A percentile compares a stretch with the other conserved stretches of the same genome.
Evolutionary conservation across 768 basidiomycete genomes (phyloP).

Genomic region (Mycena kentingensis): DNA sequence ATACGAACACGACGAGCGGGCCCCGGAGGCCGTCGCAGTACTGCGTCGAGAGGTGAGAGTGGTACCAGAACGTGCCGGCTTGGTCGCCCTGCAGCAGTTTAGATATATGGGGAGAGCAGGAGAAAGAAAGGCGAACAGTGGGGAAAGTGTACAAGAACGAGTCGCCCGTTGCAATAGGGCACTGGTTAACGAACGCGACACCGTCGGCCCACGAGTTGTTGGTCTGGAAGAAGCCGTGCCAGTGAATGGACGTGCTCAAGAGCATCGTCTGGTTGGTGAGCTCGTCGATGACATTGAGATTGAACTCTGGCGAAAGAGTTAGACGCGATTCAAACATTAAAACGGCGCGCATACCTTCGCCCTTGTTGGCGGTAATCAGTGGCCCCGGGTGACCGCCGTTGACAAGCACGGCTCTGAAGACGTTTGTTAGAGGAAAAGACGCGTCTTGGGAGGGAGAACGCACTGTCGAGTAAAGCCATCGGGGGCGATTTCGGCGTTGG

Average conservation of each 20-base stretch:
- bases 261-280: constrained; percentile 40
- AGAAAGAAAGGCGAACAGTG: background rate
- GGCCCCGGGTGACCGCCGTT: constrained; percentile 9
- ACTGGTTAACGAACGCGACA: constrained; percentile 6
- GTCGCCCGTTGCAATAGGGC: constrained; percentile 7
- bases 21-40: constrained; percentile 51
- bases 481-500: constrained; percentile 11
- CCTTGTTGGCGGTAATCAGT: constrained; percentile 14
- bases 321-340: no score
- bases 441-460: background rate
- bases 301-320: no score
- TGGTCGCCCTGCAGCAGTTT: constrained; percentile 17
- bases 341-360: no score
- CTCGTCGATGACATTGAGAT: constrained; percentile 29
- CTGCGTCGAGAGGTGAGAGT: constrained; percentile 36
- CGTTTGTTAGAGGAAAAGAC: background rate
- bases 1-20: constrained; percentile 27
- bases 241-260: constrained; percentile 33
- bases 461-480: constrained; percentile 17
- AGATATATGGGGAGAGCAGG: background rate
- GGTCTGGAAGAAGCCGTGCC: background rate
- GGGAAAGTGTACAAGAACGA: constrained; percentile 4
- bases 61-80: constrained; percentile 36
- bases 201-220: background rate
- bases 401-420: constrained; percentile 5